Evolutionary conservation across 2,329 filamentous ascomycete species (phyloP).

Genomic region (Gliomastix tumulicola): DNA sequence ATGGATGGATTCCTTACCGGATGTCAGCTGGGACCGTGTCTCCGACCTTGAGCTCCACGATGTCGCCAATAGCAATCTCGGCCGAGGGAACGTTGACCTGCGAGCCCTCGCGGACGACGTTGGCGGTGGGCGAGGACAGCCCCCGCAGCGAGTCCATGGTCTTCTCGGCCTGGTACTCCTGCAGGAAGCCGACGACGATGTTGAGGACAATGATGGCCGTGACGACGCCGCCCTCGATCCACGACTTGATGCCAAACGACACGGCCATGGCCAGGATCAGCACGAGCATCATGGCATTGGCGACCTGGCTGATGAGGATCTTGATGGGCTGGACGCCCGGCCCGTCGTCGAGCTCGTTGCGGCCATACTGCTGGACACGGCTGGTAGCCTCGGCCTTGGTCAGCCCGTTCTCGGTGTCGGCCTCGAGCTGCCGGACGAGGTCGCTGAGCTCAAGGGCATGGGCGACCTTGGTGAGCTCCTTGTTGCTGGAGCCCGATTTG

Average conservation of each 20-base stretch:
- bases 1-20: too few relatives aligned
- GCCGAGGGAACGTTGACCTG: constrained; percentile 27
- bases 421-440: constrained; percentile 47
- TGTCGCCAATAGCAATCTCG: constrained; percentile 49
- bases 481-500: constrained; percentile 20
- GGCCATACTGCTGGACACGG: constrained; percentile 44
- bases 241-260: constrained; percentile 50
- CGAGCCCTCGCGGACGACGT: constrained; percentile 32
- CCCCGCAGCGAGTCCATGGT: constrained; percentile 40
- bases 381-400: constrained; percentile 38
- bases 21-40: constrained; percentile 58
- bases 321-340: constrained; percentile 44
- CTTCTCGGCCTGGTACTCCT: constrained; percentile 39
- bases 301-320: constrained; percentile 50
- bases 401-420: constrained; percentile 46
- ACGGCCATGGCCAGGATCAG: constrained; percentile 51
- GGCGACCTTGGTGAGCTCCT: constrained; percentile 41
- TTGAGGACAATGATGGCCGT: constrained; percentile 51
- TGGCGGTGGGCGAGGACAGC: constrained; percentile 34
- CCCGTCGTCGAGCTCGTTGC: constrained; percentile 43
- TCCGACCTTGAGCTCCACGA: constrained; percentile 46
- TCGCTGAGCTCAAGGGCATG: constrained; percentile 42
- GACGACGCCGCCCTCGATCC: constrained; percentile 54
- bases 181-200: constrained; percentile 42
- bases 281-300: constrained; percentile 56